These are phyloP conservation scores for Citrus australasica DNA, from an alignment of 345 rosid species.

Conservation along the genomic window DNA sequence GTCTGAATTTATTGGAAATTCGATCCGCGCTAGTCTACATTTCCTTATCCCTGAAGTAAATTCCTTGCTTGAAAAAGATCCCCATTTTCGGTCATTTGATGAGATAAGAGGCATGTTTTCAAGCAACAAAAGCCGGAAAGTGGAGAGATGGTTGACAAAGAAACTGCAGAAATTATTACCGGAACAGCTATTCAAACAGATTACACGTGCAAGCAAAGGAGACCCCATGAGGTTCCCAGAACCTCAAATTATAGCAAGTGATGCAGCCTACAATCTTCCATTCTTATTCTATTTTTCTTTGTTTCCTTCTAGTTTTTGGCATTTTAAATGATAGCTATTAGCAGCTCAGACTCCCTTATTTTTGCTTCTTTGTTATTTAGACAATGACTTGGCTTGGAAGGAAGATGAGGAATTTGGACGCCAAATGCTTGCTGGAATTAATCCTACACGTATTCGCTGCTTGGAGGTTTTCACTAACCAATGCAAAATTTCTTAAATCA, in stretches of 20 bases:
- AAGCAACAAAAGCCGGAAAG: constrained; percentile 20
- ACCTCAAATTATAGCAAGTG: constrained; percentile 55
- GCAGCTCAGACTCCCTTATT: neutral
- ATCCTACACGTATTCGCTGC: constrained; percentile 59
- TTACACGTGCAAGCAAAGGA: constrained; percentile 21
- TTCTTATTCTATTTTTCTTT: neutral
- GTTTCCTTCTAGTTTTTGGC: constrained; percentile 18
- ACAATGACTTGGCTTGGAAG: constrained; percentile 61
- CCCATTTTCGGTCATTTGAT: constrained; percentile 45
- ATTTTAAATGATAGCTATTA: constrained; percentile 20
- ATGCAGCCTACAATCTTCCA: constrained; percentile 1
- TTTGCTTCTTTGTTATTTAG: constrained; percentile 19
- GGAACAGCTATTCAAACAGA: constrained; percentile 18
- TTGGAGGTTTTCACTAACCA: constrained; percentile 35
- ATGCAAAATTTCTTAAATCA: neutral
- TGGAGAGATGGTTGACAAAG: constrained; percentile 17
- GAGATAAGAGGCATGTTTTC: constrained; percentile 45
- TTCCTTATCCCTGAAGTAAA: constrained; percentile 40
- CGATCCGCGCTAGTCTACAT: constrained; percentile 36
- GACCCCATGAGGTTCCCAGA: constrained; percentile 31
- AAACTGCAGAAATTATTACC: constrained; percentile 37
- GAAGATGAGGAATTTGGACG: constrained; percentile 71
- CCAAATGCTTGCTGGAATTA: constrained; percentile 86
- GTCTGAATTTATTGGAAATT: constrained; percentile 37
- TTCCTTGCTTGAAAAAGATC: constrained; percentile 26